Conservation (phyloP, 2,329 filamentous ascomycete species). For the Knufia petricola region DNA sequence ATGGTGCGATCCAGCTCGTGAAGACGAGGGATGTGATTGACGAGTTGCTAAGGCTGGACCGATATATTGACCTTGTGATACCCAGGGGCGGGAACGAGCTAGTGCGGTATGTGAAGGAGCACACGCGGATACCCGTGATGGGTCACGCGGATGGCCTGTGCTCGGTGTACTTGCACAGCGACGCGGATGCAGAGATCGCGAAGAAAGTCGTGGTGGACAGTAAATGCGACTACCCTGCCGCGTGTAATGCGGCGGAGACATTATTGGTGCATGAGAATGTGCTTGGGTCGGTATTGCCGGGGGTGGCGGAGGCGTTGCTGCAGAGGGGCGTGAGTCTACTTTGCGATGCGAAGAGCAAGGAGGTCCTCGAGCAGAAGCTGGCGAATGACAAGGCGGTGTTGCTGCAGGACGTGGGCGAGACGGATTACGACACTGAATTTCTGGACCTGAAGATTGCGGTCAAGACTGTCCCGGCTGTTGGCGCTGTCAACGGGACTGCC, state of each 20-base stretch:
- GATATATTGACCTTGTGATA: slow-evolving; percentile 88
- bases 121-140: slow-evolving; percentile 88
- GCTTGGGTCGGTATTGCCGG: slow-evolving; percentile 57
- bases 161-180: slow-evolving; percentile 70
- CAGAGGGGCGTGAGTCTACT: slow-evolving; percentile 70
- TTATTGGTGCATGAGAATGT: slow-evolving; percentile 71
- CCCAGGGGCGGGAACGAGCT: slow-evolving; percentile 85
- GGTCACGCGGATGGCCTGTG: slow-evolving; percentile 94
- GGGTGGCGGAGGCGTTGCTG: slow-evolving; percentile 63
- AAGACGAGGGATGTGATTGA: slow-evolving; percentile 85
- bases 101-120: slow-evolving; percentile 78
- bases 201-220: slow-evolving; percentile 74
- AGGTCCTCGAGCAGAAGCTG: slow-evolving; percentile 46
- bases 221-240: slow-evolving; percentile 89
- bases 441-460: slow-evolving; percentile 75
- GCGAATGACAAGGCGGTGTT: slow-evolving; percentile 34
- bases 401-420: slow-evolving; percentile 56
- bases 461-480: slow-evolving; percentile 53
- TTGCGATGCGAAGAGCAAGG: slow-evolving; percentile 63
- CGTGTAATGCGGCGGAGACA: slow-evolving; percentile 91
- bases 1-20: slow-evolving; percentile 83
- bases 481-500: slow-evolving; percentile 14
- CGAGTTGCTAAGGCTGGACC: slow-evolving; percentile 74
- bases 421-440: slow-evolving; percentile 83
- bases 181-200: slow-evolving; percentile 64